Conservation (phyloP, 768 basidiomycete species). For the Tremella mesenterica region DNA sequence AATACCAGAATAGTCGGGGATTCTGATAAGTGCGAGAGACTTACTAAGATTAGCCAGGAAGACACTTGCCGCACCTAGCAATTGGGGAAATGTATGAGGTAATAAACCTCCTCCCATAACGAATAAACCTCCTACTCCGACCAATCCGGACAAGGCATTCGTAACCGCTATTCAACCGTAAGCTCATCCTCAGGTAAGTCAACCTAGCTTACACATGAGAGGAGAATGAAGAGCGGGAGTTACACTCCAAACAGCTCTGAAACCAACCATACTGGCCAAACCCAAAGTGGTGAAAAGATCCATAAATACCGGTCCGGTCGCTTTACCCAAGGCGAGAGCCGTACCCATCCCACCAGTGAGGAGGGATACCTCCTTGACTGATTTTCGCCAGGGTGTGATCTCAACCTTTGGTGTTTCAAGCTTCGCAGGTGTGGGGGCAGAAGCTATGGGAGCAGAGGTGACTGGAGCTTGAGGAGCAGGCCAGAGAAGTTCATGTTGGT, state of each 20-base stretch:
- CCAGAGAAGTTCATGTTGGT: constrained; percentile 58
- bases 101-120: constrained; percentile 83
- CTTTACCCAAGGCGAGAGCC: constrained; percentile 63
- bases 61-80: constrained; percentile 71
- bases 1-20: background rate
- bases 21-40: background rate
- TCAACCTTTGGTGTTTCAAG: constrained; percentile 49
- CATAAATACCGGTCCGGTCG: constrained; percentile 77
- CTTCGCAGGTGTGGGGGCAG: constrained; percentile 36
- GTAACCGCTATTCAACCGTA: constrained; percentile 53
- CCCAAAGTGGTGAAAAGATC: constrained; percentile 81
- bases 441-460: constrained; percentile 35
- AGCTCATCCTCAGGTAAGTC: background rate
- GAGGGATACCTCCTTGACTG: constrained; percentile 61
- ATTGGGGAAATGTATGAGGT: constrained; percentile 71
- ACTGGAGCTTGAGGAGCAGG: constrained; percentile 53
- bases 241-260: constrained; percentile 83
- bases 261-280: constrained; percentile 74
- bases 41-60: constrained; percentile 67
- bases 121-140: constrained; percentile 76
- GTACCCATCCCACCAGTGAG: constrained; percentile 71
- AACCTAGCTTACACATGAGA: constrained; percentile 54
- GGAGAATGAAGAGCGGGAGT: constrained; percentile 81
- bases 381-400: constrained; percentile 79
- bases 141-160: constrained; percentile 80